Base-by-base conservation (phyloP, 2,329 filamentous ascomycete genomes). In the Trichocomaceae sp. region DNA sequence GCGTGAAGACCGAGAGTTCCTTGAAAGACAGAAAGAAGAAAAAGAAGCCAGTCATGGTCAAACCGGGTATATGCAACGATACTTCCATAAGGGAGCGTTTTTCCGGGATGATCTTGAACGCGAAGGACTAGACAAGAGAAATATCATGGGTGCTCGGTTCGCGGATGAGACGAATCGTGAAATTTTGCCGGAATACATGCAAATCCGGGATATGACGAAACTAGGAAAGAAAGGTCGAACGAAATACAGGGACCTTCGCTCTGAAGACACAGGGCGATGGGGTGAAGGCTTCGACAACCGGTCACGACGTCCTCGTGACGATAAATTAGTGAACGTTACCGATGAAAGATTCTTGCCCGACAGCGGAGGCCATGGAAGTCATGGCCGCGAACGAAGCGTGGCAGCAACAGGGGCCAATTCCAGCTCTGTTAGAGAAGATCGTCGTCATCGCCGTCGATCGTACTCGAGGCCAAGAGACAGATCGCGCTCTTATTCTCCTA, bases 41-140 rank as follows among this genome's bases (percentile, higher is more conserved):
- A 76, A 77, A 22, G 88, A 88, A 63, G 84, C 87, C 58, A 72
- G 78, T 50, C 85, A 86, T 58, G 90, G 90, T 52, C 87, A 92
- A 72, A 89, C 93, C 79, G 82, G 82, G 1, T 96, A 84, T 70
- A 89, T 97, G 87, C 91, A 96, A 67, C 90, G 91, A 68, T 99
- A 97, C 75, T 91, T 89, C 72, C 93, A 99, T 78, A 92, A 91
- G 74, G 93, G 93, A 48, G 93, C 93, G 15, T 99, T 97, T 76
- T 97, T 89, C 77, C 87, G 87, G 61, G 89, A 91, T 51, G 88
- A 95, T 63, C 80, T 85, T 50, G 83, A 85, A 62, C 83, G 83
- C 15, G 83, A 88, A 59, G 88, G 89, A 0, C 76, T 96, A 46
- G 84, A 88, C 59, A 81, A 85, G 66, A 80, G 93, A 47, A 88